Conservation (phyloP, 331 rosid species). For the Arachis monticola region DNA sequence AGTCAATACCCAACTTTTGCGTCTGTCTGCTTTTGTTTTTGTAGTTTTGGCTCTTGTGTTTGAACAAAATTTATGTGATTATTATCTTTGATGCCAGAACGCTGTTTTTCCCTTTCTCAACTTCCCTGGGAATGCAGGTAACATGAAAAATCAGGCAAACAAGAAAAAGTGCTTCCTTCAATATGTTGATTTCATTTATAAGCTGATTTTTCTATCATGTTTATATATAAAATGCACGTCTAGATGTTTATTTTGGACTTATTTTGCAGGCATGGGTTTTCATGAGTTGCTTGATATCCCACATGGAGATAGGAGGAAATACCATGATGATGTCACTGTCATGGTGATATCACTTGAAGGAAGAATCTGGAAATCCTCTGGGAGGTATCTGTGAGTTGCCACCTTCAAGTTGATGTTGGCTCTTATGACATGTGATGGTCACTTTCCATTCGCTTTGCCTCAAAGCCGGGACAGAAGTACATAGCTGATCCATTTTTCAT, state of each 20-base stretch:
- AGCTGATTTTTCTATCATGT: conserved; percentile 9
- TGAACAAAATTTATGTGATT: conserved; percentile 10
- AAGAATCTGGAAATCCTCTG: conserved; percentile 98
- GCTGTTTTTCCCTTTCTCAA: conserved; percentile 13
- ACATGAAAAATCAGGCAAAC: conserved; percentile 1
- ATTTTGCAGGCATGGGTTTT: conserved; percentile 83
- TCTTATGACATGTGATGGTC: conserved; percentile 40
- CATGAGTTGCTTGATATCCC: conserved; percentile 94
- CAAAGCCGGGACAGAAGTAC: conserved; percentile 51
- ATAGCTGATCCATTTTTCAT: conserved; percentile 62
- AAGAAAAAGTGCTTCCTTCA: neutral
- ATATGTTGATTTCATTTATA: conserved; percentile 33
- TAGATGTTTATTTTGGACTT: conserved; percentile 33
- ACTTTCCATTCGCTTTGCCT: conserved; percentile 44
- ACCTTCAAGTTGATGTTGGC: conserved; percentile 41
- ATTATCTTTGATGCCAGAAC: neutral
- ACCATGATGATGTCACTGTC: conserved; percentile 96
- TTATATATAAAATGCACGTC: neutral
- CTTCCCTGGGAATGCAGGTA: conserved; percentile 10
- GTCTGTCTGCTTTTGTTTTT: conserved; percentile 10
- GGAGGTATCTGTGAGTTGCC: conserved; percentile 74
- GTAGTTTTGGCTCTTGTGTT: conserved; percentile 20
- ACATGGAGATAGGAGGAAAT: conserved; percentile 91
- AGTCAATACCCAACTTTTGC: conserved; percentile 24
- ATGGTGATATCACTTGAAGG: conserved; percentile 98